phyloP scores from a whole-genome alignment of 768 basidiomycete genomes.

The Leucosporidium creatinivorum region DNA sequence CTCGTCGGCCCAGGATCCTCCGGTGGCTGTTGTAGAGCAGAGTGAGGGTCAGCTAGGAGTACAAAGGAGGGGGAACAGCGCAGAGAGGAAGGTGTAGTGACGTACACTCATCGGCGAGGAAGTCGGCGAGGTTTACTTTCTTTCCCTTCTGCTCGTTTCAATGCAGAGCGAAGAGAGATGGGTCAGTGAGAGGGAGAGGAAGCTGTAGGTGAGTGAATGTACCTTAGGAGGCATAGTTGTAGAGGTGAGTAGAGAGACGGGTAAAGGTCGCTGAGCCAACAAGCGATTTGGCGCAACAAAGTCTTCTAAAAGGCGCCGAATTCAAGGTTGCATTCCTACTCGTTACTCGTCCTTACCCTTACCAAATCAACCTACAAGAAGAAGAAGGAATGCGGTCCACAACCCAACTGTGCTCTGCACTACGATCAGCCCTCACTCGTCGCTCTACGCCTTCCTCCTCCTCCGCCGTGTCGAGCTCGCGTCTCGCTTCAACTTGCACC shows the following conservation, averaged over 20 bases:
- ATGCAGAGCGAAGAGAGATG: neutral
- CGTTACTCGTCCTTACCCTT: neutral
- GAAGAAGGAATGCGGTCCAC: neutral
- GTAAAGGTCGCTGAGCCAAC: neutral
- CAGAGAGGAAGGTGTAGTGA: conserved; percentile 10
- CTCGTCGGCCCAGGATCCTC: conserved; percentile 98
- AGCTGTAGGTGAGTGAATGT: neutral
- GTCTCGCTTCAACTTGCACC: neutral
- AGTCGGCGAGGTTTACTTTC: conserved; percentile 86
- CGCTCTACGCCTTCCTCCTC: conserved; percentile 1
- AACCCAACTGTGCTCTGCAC: neutral
- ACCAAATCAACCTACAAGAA: too few relatives aligned
- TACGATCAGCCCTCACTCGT: neutral
- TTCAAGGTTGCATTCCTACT: neutral
- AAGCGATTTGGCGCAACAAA: too few relatives aligned
- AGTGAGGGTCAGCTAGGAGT: neutral
- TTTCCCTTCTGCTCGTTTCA: conserved; percentile 56
- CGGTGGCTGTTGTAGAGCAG: conserved; percentile 46
- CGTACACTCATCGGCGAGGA: conserved; percentile 79
- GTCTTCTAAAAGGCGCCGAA: neutral
- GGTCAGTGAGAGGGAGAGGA: neutral
- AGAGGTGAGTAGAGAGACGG: neutral
- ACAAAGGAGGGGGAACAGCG: neutral
- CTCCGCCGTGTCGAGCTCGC: neutral
- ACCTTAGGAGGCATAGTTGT: conserved; percentile 31